Evolutionary conservation across 2,329 filamentous ascomycete species (phyloP).

Genomic region (Monosporascus sp.): DNA sequence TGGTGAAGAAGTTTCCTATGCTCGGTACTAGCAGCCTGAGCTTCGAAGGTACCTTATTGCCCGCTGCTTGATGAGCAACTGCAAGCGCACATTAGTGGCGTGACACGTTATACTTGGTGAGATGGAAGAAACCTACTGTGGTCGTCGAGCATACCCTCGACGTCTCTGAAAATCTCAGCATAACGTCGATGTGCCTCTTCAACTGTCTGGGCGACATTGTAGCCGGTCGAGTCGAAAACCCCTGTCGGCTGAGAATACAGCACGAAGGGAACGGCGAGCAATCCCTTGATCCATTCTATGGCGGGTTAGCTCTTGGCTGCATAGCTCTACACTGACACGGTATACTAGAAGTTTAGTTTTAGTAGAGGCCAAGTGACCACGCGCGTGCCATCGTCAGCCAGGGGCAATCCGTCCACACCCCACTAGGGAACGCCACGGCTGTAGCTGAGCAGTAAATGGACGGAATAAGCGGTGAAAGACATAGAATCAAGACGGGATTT

Average conservation of each 20-base stretch:
- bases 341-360: too few species aligned
- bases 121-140: slow-evolving; percentile 57
- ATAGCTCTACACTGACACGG: too few species aligned
- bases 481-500: too few species aligned
- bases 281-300: slow-evolving; percentile 90
- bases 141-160: slow-evolving; percentile 86
- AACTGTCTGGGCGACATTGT: slow-evolving; percentile 65
- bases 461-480: not conserved
- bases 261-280: slow-evolving; percentile 92
- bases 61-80: slow-evolving; percentile 67
- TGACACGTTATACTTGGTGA: slow-evolving; percentile 1
- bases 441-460: not conserved
- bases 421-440: too few species aligned
- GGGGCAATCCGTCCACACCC: too few species aligned
- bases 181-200: slow-evolving; percentile 81
- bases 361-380: too few species aligned
- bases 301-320: slow-evolving; percentile 1
- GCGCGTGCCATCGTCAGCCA: too few species aligned
- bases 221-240: slow-evolving; percentile 65
- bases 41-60: slow-evolving; percentile 71
- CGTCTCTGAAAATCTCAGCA: slow-evolving; percentile 90
- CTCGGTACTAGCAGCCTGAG: slow-evolving; percentile 86
- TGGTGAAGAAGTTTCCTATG: slow-evolving; percentile 90
- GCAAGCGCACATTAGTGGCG: slow-evolving; percentile 1
- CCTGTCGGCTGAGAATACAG: slow-evolving; percentile 92